phyloP scores from a whole-genome alignment of 192 early-diverging fungal genomes.

The Coemansia sp. region DNA sequence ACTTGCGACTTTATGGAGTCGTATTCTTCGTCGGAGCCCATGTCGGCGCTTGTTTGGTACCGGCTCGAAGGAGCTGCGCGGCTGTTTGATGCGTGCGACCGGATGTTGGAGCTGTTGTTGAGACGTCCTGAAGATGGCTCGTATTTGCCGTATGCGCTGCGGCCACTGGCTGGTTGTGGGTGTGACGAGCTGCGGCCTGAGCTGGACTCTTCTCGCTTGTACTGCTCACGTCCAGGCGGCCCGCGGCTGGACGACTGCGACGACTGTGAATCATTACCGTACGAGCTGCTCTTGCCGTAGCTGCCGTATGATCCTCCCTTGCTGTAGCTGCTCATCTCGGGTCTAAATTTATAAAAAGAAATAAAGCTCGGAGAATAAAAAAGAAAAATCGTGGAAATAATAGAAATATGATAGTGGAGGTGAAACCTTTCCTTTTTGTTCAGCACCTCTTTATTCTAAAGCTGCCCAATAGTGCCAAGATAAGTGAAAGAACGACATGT shows the following conservation, averaged over 20 bases:
- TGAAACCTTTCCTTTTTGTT: too few species aligned
- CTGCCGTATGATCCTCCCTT: constrained; percentile 18
- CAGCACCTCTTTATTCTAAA: neutral
- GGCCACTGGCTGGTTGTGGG: neutral
- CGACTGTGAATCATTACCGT: neutral
- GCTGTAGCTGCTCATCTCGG: constrained; percentile 45
- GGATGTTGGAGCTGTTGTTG: constrained; percentile 17
- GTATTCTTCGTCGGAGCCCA: constrained; percentile 59
- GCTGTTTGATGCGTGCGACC: constrained; percentile 31
- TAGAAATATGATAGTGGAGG: neutral
- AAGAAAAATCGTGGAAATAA: neutral
- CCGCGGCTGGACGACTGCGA: constrained; percentile 2
- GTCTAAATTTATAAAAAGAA: constrained; percentile 12
- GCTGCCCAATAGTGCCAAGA: neutral
- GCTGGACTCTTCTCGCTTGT: neutral
- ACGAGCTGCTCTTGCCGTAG: neutral
- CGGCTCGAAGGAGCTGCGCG: constrained; percentile 14
- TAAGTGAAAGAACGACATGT: neutral
- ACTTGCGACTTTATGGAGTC: constrained; percentile 68
- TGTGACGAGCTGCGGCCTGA: neutral
- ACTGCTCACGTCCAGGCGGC: constrained; percentile 3
- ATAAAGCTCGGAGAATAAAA: neutral
- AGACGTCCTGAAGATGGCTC: neutral
- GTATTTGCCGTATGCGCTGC: constrained; percentile 1
- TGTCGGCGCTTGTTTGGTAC: constrained; percentile 15